Evolutionary conservation across 1,139 yeast genomes (phyloP).

Genomic region (Yamadazyma dendronema): DNA sequence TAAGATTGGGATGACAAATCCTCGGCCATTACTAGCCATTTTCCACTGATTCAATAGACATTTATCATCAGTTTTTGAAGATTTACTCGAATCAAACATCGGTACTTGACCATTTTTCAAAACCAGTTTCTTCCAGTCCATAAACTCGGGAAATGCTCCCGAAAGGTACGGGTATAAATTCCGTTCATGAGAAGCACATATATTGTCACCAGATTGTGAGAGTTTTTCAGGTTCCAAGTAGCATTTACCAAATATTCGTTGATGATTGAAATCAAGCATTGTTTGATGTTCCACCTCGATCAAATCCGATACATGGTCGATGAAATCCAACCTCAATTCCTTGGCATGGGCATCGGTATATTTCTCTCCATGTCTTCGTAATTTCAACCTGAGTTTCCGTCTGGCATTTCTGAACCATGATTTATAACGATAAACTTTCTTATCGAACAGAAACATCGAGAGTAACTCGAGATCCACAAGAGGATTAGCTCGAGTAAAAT

Average conservation of each 20-base stretch:
- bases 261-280: slow-evolving; percentile 23
- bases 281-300: slow-evolving; percentile 22
- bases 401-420: slow-evolving; percentile 25
- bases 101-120: slow-evolving; percentile 14
- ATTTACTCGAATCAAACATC: slow-evolving; percentile 6
- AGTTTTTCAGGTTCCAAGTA: slow-evolving; percentile 10
- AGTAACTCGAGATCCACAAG: slow-evolving; percentile 20
- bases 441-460: slow-evolving; percentile 18
- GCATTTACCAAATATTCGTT: slow-evolving; percentile 34
- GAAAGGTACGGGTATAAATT: slow-evolving; percentile 25
- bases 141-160: slow-evolving; percentile 16
- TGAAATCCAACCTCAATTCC: slow-evolving; percentile 15
- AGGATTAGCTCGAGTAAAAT: slow-evolving; percentile 14
- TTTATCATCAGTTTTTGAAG: slow-evolving; percentile 1
- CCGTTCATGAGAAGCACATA: slow-evolving; percentile 14
- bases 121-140: slow-evolving; percentile 19
- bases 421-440: slow-evolving; percentile 23
- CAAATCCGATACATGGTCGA: slow-evolving; percentile 13
- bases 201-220: slow-evolving; percentile 3
- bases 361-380: slow-evolving; percentile 15
- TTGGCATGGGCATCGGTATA: slow-evolving; percentile 14
- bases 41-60: slow-evolving; percentile 18
- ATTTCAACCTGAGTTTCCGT: slow-evolving; percentile 11
- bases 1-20: slow-evolving; percentile 34
- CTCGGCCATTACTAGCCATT: slow-evolving; percentile 24